Evolutionary conservation across 108 stramenopile species (phyloP), one percentile per base, ranked within the genome.

Genomic region (Mediolabrus comicus): DNA sequence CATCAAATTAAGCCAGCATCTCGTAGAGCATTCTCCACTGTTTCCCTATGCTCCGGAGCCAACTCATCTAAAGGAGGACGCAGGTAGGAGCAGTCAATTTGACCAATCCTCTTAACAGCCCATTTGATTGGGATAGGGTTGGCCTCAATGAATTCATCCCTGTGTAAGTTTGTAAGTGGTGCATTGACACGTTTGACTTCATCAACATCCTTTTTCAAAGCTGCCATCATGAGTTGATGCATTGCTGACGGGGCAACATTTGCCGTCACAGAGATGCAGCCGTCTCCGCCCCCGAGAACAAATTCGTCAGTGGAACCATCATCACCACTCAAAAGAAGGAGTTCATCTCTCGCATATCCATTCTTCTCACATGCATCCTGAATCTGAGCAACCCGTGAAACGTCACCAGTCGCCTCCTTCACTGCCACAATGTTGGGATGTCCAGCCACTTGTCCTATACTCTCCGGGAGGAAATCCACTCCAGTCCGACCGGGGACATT

Each of bases 401-500:
- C 53, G 56, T 90, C 89, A 19, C 87, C 88, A 0, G 82, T 84
- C 54, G 85, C 87, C 62, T 83, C 82, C 67, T 93, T 93, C 46
- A 93, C 74, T 28, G 86, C 92, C 28, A 89, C 72, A 52, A 93
- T 79, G 53, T 75, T 69, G 27, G 83, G 77, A 75, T 84, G 82
- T 54, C 67, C 68, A 16, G 80, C 62, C 31, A 87, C 62, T 51
- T 73, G 35, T 19, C 69, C 79, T 51, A 87, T 72, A 29, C 84
- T 84, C 26, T 74, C 82, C 12, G 89, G 85, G 35, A 70, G 38
- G 56, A 87, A 74, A 62, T 77, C 78, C 13, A 76, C 69, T 19
- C 81, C 81, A 12, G 84, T 80, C 9, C 87, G 61, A 25, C 85
- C 84, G 11, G 88, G 88, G n/a, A 91, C 86, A 70, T 93, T 93